These are phyloP conservation scores for Lachnellula arida DNA, from an alignment of 2,329 filamentous ascomycete genomes.

Conservation along the genomic window DNA sequence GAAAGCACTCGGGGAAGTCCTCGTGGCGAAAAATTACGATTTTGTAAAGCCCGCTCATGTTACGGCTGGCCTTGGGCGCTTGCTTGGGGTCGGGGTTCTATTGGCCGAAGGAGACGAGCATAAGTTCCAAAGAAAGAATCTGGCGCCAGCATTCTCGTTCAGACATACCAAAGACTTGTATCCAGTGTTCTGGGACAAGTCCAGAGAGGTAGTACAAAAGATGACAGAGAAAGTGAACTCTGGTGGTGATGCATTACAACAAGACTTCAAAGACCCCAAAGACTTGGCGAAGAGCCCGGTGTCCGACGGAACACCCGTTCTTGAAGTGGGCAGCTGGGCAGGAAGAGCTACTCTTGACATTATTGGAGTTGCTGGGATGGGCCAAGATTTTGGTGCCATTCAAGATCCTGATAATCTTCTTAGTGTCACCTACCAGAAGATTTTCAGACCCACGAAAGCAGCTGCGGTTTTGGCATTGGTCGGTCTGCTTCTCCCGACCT, in stretches of 20 bases:
- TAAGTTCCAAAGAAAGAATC: conserved; percentile 71
- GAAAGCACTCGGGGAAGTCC: conserved; percentile 64
- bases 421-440: conserved; percentile 48
- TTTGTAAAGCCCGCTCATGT: conserved; percentile 60
- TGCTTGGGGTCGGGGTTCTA: conserved; percentile 68
- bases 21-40: conserved; percentile 64
- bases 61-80: conserved; percentile 51
- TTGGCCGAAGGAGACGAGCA: conserved; percentile 90
- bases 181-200: conserved; percentile 77
- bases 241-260: conserved; percentile 29
- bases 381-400: conserved; percentile 65
- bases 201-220: conserved; percentile 58
- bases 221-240: conserved; percentile 50
- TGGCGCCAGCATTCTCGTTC: conserved; percentile 81
- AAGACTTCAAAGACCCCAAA: conserved; percentile 29
- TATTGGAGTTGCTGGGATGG: conserved; percentile 52
- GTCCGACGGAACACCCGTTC: conserved; percentile 33
- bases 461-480: conserved; percentile 55
- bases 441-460: conserved; percentile 50
- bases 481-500: conserved; percentile 56
- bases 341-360: conserved; percentile 7
- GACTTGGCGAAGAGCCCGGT: conserved; percentile 25
- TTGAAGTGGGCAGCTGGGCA: conserved; percentile 43
- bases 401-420: conserved; percentile 56
- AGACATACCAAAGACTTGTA: conserved; percentile 82